These are phyloP conservation scores for Candida parachauliodes DNA, from an alignment of 805 yeast genomes.

Conservation along the genomic window DNA sequence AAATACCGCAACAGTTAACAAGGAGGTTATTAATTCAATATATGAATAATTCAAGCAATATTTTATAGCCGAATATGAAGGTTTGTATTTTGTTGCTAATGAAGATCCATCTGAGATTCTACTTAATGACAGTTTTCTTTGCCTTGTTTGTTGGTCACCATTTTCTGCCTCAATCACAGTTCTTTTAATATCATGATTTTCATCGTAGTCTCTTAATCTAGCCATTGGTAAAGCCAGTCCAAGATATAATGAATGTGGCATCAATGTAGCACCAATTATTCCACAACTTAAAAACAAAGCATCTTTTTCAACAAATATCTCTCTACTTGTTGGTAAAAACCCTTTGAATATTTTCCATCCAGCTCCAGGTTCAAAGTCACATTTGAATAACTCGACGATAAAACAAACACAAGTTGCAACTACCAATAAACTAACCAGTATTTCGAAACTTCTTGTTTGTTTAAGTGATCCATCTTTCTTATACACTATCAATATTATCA, in stretches of 20 bases:
- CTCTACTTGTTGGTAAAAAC: slow-evolving; percentile 53
- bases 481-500: slow-evolving; percentile 74
- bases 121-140: slow-evolving; percentile 10
- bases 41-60: slow-evolving; percentile 40
- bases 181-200: slow-evolving; percentile 9
- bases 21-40: slow-evolving; percentile 36
- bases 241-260: slow-evolving; percentile 44
- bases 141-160: neutral
- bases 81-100: slow-evolving; percentile 33
- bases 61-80: slow-evolving; percentile 39
- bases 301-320: slow-evolving; percentile 29
- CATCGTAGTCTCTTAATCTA: slow-evolving; percentile 39
- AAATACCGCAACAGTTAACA: slow-evolving; percentile 41
- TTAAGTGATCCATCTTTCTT: slow-evolving; percentile 70
- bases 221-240: slow-evolving; percentile 46
- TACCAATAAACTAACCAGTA: slow-evolving; percentile 68
- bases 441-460: slow-evolving; percentile 73
- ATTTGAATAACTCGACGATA: slow-evolving; percentile 59
- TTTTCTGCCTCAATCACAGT: neutral
- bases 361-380: slow-evolving; percentile 49
- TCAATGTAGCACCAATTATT: slow-evolving; percentile 46
- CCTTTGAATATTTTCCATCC: slow-evolving; percentile 56
- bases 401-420: slow-evolving; percentile 74
- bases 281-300: slow-evolving; percentile 44
- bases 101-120: slow-evolving; percentile 25